Base-by-base conservation (phyloP, 371 early-diverging fungal genomes). In the Mucor mucedo region DNA sequence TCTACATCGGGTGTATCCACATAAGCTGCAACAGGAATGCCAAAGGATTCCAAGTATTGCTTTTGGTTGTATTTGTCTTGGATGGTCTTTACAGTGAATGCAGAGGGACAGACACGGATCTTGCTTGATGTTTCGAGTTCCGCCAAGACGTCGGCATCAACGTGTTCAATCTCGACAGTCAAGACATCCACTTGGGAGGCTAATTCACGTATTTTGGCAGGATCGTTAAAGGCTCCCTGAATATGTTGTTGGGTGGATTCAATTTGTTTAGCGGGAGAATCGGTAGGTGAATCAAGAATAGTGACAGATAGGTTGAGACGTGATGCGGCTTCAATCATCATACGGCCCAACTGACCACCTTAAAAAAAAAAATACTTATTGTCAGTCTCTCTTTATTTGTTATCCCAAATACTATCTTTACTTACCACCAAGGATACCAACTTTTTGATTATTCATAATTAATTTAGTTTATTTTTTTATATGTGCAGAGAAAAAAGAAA, bases 151-250 rank as follows among this genome's bases (percentile, higher is more conserved):
- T 83, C 78, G 44, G 89, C 83, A 77, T 97, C 87, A 38, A 98
- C 95, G 68, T 98, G 98, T 79, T 98, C 98, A 60, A 98, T 97
- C 79, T 98, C 98, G 14, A 95, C 91, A 0, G 98, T 98, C 48
- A 97, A 77, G 21, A 97, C 88, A 66, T 94, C 90, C 38, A 88
- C 91, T 27, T 83, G 67, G 16, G 70, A 58, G 28, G 95, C 93
- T 4, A 98, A 83, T 62, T 90, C 85, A 41, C 72, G 71, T 60
- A 98, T 93, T 60, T 89, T 87, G 52, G 63, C 77, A 0, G 89
- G 75, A 63, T 95, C 92, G 40, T 86, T 88, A 73, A 97, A 98
- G 11, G 83, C 85, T 40, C 95, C 95, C 21, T 84, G 77, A 57
- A 95, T 86, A 68, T 95, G 95, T 35, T 59, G 39, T 60, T 81